Percentiles rank a stretch among this genome's conserved stretches.
These are phyloP conservation scores for Colletotrichum musicola DNA, from an alignment of 2,329 filamentous ascomycete genomes.

Conservation along the genomic window DNA sequence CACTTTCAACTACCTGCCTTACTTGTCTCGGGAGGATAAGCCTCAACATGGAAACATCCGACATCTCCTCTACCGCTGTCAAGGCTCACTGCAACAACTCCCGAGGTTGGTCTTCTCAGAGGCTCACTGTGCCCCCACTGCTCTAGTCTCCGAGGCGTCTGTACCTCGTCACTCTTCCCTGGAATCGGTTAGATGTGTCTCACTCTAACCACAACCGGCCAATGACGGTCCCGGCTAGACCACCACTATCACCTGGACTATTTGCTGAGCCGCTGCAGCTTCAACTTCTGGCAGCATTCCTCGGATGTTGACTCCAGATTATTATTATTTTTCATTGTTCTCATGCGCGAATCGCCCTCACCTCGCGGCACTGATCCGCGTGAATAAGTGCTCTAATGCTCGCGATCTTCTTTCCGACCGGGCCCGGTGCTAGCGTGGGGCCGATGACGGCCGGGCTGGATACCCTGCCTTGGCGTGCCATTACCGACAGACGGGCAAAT, in stretches of 20 bases:
- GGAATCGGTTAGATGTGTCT: conserved; percentile 24
- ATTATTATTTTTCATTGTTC: background rate
- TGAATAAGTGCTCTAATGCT: no score
- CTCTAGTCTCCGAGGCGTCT: background rate
- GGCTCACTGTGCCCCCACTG: conserved; percentile 1
- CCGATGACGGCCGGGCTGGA: background rate
- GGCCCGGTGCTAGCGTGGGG: background rate
- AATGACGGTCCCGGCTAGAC: conserved; percentile 17
- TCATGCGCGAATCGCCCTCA: background rate
- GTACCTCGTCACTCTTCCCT: conserved; percentile 13
- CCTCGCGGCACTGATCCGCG: no score
- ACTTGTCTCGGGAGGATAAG: no score
- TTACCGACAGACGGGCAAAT: background rate
- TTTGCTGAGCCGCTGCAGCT: conserved; percentile 17
- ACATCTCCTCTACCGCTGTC: background rate
- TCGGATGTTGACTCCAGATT: background rate
- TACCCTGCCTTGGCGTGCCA: background rate
- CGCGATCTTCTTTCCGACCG: background rate
- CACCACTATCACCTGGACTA: conserved; percentile 26
- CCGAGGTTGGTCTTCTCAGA: background rate
- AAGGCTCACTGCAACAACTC: background rate
- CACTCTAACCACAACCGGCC: background rate
- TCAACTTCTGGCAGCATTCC: background rate
- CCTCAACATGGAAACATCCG: background rate
- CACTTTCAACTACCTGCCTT: background rate